Base-by-base conservation (phyloP, 768 basidiomycete species). In the Mycena venus region DNA sequence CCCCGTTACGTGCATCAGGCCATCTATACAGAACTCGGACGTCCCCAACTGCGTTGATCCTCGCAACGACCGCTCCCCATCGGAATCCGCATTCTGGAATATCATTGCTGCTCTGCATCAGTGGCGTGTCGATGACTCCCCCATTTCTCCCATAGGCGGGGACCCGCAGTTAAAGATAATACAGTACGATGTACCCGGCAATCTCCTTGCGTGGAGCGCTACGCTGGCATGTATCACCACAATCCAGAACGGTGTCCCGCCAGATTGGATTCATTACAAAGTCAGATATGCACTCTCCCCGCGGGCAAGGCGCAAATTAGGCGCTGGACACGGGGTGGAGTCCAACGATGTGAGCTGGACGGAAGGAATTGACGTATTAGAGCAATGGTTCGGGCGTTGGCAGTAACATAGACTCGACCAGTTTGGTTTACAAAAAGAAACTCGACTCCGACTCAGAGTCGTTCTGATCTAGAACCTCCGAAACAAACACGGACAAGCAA, bases 71-170 rank as follows among this genome's bases (percentile, higher is more conserved):
- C 70, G 61, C 61, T 36, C 29, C 21, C 61, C 68, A 61, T 60
- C 66, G 66, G 68, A 56, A 69, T 47, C 14, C 56, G 21, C 29
- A 9, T 72, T 72, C 71, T 73, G 71, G 71, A 72, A 72, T 66
- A 53, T 68, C 67, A 59, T 23, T 19, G 19, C 51, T 21, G 40
- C 62, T 27, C 44, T 27, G 23, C 32, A 61, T 58, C 36, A 23
- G 64, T 72, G 64, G 65, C 58, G 58, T 61, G 65, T 60, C 55
- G n/a, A 31, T 59, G 31, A 63, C 25, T 14, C 63, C 42, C 64
- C 23, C 14, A 36, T 25, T 72, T 72, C 70, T 72, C 71, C 56
- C 71, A 72, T 66, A 71, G 70, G 70, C 34, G 29, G 38, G 29
- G 29, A 25, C 34, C 29, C 11, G 29, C 23, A 64, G 44, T 65